These are phyloP conservation scores for Vishniacozyma victoriae DNA, from an alignment of 768 basidiomycete genomes.

Conservation along the genomic window DNA sequence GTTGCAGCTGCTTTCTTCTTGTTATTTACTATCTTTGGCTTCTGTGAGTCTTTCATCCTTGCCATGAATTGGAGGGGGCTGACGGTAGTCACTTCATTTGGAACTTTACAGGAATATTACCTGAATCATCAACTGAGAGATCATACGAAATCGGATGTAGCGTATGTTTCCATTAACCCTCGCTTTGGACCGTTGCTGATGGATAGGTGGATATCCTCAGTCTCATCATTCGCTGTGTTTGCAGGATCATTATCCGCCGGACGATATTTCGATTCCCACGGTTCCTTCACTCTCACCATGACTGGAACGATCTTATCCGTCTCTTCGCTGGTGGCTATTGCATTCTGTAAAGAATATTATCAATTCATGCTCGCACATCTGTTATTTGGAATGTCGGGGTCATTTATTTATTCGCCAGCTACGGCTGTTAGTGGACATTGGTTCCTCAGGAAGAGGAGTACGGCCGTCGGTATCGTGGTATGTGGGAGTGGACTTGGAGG, in stretches of 20 bases:
- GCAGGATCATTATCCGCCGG: constrained; percentile 28
- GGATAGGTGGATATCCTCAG: constrained; percentile 36
- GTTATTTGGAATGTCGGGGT: constrained; percentile 35
- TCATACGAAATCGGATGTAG: constrained; percentile 25
- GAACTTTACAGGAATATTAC: constrained; percentile 37
- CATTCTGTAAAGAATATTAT: constrained; percentile 44
- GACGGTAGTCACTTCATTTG: constrained; percentile 26
- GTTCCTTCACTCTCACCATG: constrained; percentile 24
- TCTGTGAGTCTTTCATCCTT: constrained; percentile 29
- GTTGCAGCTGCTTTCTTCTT: constrained; percentile 34
- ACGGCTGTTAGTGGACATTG: constrained; percentile 42
- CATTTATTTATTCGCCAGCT: constrained; percentile 33
- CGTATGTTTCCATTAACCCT: constrained; percentile 12
- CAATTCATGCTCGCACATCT: constrained; percentile 43
- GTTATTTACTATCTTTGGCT: constrained; percentile 39
- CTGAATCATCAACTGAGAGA: constrained; percentile 21
- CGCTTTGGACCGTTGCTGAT: background rate
- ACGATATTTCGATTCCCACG: constrained; percentile 40
- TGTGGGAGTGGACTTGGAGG: constrained; percentile 40
- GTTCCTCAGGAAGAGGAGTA: constrained; percentile 37
- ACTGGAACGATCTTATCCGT: constrained; percentile 25
- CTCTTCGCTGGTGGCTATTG: constrained; percentile 29
- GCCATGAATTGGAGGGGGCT: background rate
- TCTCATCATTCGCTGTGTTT: constrained; percentile 32
- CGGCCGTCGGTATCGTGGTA: constrained; percentile 38